These are phyloP conservation scores for Calonectria hongkongensis DNA, from an alignment of 2,329 filamentous ascomycete genomes.

Conservation along the genomic window DNA sequence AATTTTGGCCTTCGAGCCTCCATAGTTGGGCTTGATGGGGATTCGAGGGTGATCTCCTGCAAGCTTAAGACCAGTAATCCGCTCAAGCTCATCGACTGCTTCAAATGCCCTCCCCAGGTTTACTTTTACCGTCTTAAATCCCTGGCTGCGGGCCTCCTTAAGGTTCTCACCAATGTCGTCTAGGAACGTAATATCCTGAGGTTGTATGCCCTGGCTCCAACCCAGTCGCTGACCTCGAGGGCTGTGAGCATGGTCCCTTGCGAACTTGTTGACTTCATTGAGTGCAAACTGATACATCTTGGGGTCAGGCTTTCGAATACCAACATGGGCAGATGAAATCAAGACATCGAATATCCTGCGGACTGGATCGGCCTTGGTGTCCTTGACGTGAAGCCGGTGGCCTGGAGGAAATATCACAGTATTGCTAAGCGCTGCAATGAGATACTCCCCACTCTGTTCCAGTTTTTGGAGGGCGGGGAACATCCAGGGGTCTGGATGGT, in stretches of 20 bases:
- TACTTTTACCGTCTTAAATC: conserved; percentile 91
- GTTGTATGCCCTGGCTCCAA: conserved; percentile 71
- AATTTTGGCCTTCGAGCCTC: conserved; percentile 65
- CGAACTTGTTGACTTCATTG: conserved; percentile 77
- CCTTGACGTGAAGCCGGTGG: conserved; percentile 77
- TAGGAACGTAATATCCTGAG: conserved; percentile 86
- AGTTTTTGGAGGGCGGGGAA: conserved; percentile 86
- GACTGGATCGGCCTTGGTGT: conserved; percentile 74
- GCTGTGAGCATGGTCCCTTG: conserved; percentile 69
- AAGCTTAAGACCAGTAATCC: conserved; percentile 80
- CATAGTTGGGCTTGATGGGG: conserved; percentile 63
- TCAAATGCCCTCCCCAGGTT: conserved; percentile 84
- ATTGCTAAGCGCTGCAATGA: conserved; percentile 91
- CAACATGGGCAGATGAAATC: conserved; percentile 89
- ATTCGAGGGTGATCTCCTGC: conserved; percentile 73
- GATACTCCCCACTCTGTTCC: conserved; percentile 76
- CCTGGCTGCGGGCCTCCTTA: conserved; percentile 83
- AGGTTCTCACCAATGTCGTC: conserved; percentile 97
- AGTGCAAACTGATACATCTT: conserved; percentile 87
- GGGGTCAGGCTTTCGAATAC: conserved; percentile 90
- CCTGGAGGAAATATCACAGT: conserved; percentile 89
- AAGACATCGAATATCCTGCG: conserved; percentile 88
- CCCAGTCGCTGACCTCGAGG: conserved; percentile 62
- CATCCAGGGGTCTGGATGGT: conserved; percentile 88
- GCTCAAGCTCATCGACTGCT: conserved; percentile 88